Conservation (phyloP, 164 flowering plant genomes). For the Echeveria elegans region DNA sequence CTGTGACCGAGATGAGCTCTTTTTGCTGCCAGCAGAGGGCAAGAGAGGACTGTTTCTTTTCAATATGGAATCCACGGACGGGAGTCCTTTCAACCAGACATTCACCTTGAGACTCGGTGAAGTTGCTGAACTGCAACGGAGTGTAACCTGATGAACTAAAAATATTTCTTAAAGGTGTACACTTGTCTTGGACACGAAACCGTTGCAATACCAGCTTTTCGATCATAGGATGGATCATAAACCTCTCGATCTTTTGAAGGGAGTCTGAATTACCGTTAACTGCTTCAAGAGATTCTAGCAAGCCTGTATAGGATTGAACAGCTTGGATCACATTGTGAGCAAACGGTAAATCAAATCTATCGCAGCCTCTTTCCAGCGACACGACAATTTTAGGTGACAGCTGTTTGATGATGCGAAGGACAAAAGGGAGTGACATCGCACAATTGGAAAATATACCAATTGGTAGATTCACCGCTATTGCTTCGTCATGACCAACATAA, state of each 20-base stretch:
- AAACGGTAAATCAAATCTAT: constrained; percentile 36
- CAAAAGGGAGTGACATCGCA: constrained; percentile 21
- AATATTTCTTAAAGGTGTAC: constrained; percentile 30
- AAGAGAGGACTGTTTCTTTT: constrained; percentile 78
- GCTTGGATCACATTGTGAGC: constrained; percentile 29
- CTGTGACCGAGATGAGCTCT: constrained; percentile 76
- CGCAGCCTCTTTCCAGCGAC: constrained; percentile 37
- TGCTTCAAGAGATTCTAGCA: constrained; percentile 45
- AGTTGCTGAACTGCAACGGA: constrained; percentile 60
- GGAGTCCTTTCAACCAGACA: constrained; percentile 60
- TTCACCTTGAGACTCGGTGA: constrained; percentile 76
- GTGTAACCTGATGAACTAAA: constrained; percentile 52
- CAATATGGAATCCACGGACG: constrained; percentile 71
- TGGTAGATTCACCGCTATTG: constrained; percentile 48
- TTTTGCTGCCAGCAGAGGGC: constrained; percentile 73
- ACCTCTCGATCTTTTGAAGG: constrained; percentile 38
- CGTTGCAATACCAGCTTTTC: constrained; percentile 28
- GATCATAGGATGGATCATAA: constrained; percentile 29
- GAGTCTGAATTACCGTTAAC: constrained; percentile 25
- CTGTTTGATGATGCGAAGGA: constrained; percentile 41
- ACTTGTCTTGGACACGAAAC: constrained; percentile 15
- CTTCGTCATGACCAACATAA: constrained; percentile 22
- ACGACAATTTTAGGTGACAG: constrained; percentile 49
- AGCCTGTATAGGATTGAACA: constrained; percentile 25
- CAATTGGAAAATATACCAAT: constrained; percentile 18